Evolutionary conservation across 306 rosid species (phyloP).

Genomic region (Boehmeria nivea): DNA sequence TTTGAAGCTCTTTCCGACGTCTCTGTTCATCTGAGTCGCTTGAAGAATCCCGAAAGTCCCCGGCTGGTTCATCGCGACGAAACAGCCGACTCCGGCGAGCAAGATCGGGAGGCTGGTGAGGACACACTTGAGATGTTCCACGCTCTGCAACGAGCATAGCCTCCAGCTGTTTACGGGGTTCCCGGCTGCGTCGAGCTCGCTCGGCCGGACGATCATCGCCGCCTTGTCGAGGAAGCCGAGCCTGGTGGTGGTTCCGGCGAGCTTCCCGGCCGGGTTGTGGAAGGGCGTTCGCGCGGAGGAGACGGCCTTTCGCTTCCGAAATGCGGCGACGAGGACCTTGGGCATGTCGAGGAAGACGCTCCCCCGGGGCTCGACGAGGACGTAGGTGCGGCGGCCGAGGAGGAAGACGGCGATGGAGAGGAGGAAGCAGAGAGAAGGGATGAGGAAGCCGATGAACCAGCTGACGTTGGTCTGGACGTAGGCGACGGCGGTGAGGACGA

Average conservation of each 20-base stretch:
- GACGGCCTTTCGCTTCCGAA: constrained; percentile 21
- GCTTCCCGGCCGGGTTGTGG: constrained; percentile 27
- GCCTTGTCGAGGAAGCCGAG: constrained; percentile 42
- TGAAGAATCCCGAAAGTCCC: constrained; percentile 50
- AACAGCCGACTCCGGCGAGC: constrained; percentile 44
- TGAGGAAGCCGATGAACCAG: constrained; percentile 49
- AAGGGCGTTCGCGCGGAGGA: constrained; percentile 18
- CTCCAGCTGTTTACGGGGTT: constrained; percentile 34
- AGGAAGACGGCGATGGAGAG: constrained; percentile 37
- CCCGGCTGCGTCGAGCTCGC: constrained; percentile 33
- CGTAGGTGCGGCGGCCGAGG: constrained; percentile 24
- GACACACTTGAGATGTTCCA: constrained; percentile 47
- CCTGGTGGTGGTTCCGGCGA: constrained; percentile 33
- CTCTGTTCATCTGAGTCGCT: constrained; percentile 44
- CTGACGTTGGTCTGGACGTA: constrained; percentile 44
- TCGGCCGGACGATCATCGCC: constrained; percentile 28
- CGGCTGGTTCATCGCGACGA: constrained; percentile 44
- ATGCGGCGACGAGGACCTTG: constrained; percentile 33
- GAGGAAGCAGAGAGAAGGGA: constrained; percentile 44
- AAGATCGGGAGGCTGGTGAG: constrained; percentile 40
- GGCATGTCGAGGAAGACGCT: constrained; percentile 34
- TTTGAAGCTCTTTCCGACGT: constrained; percentile 30
- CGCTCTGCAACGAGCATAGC: constrained; percentile 46
- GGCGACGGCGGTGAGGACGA: constrained; percentile 48
- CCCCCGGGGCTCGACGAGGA: constrained; percentile 36